Evolutionary conservation across 2,329 filamentous ascomycete genomes (phyloP), one percentile per base, ranked within the genome.

Genomic region (Nectriaceae sp.): DNA sequence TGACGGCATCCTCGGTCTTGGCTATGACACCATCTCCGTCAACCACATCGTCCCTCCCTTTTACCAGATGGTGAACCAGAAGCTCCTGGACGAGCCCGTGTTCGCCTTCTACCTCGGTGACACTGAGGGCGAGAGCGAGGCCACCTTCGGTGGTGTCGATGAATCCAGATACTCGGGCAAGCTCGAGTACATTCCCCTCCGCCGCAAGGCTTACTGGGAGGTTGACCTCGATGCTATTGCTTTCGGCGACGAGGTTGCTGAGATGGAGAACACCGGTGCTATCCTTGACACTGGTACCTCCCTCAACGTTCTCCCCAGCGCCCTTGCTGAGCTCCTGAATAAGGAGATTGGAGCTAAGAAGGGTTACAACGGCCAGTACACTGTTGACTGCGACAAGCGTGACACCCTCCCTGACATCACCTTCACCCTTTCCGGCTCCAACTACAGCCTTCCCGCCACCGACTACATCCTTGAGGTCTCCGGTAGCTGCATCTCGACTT

Each of bases 171-270:
- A 80, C 71, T 85, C 80, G 33, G 94, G 94, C 66, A 87, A 97
- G 73, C 82, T 99, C 65, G 89, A 86, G 69, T 95, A 91, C 72
- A 90, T 99, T 61, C 94, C 94, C 46, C 84, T 99, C 62, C 90
- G 94, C 72, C 90, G 94, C 70, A 97, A 97, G 87, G 94, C 94
- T 42, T 99, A 99, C 83, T 99, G 94, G 94, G 94, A 99, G 82
- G 93, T 99, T 47, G 92, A 97, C 65, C 85, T 99, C 53, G 87
- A 97, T 65, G 81, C 90, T 56, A 94, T 99, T 75, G 85, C 88
- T 47, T 90, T 97, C 57, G 95, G 94, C 63, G 82, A 92, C 44
- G 83, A 89, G 67, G 86, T 84, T 59, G 92, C 92, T 53, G 88
- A 96, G 72, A 85, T 97, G 57, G 93, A 97, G 58, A 84, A 90